Evolutionary conservation across 306 rosid genomes (phyloP), one percentile per base, ranked within the genome.

Genomic region (Rosa multiflora): DNA sequence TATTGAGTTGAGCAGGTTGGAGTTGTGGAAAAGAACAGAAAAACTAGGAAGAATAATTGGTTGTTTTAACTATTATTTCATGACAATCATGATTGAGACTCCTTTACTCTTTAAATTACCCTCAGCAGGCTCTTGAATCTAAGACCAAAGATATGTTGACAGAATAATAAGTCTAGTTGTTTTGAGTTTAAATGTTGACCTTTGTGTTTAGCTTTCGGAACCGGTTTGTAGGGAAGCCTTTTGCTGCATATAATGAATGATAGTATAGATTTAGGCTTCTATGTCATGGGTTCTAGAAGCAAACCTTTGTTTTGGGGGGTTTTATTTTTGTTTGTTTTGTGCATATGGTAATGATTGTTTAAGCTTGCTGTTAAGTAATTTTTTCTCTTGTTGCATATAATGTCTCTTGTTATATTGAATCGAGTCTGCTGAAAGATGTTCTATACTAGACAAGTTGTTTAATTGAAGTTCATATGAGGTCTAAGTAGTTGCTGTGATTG

Each of bases 401-500:
- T 13, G 26, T 18, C n/a, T 53, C 8, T 15, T 56, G 5, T 20
- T 56, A 35, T 66, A 37, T 2, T 32, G 63, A 21, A 1, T 5
- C 11, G 18, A 9, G 32, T 29, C 1, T 75, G 59, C 59, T 23
- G 32, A 61, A 8, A 62, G n/a, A 26, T 29, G 43, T 18, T 47
- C 14, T 63, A 2, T 14, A 44, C 35, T 3, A 29, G 20, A 59
- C 20, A 18, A 15, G 52, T 26, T 62, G 56, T 76, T 39, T 39
- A 15, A 17, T 76, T 35, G 2, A 26, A 42, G 37, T 59, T 43
- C 23, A 35, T 56, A 9, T 43, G 35, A n/a, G 68, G n/a, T 72
- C 51, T 72, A 40, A 84, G 29, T 52, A 15, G 64, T 69, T 80
- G 14, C 61, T 23, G 46, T 88, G 85, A 70, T 78, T 82, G 70